Evolutionary conservation across 257 asterid species (phyloP).

Genomic region (Rauvolfia tetraphylla): DNA sequence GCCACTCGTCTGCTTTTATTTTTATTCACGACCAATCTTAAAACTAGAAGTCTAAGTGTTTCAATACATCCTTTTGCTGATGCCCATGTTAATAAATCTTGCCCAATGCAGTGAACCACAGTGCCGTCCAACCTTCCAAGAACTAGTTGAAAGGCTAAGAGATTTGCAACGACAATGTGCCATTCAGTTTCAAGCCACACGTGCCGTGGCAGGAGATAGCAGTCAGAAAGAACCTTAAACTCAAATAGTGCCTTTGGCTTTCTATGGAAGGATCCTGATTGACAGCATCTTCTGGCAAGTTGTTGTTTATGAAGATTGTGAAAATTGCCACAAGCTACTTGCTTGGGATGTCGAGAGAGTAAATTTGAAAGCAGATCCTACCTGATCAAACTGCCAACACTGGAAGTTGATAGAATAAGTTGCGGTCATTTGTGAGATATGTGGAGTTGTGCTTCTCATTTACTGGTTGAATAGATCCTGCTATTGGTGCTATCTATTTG

Average conservation of each 20-base stretch:
- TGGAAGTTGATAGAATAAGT: constrained; percentile 4
- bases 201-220: constrained; percentile 39
- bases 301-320: neutral
- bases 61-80: constrained; percentile 1
- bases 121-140: constrained; percentile 71
- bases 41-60: neutral
- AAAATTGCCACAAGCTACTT: constrained; percentile 6
- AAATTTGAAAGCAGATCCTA: neutral
- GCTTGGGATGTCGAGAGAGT: constrained; percentile 22
- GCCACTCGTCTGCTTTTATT: neutral
- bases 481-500: neutral
- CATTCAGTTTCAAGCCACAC: constrained; percentile 56
- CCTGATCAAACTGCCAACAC: constrained; percentile 1
- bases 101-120: constrained; percentile 59
- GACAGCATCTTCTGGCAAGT: neutral
- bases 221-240: constrained; percentile 42
- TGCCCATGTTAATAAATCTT: constrained; percentile 11
- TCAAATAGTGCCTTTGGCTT: neutral
- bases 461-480: neutral
- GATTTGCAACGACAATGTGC: constrained; percentile 55
- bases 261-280: neutral
- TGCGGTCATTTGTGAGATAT: constrained; percentile 11
- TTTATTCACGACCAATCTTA: neutral
- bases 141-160: constrained; percentile 67
- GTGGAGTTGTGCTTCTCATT: constrained; percentile 6